Conservation (phyloP, 768 basidiomycete genomes). For the Steccherinum ochraceum region DNA sequence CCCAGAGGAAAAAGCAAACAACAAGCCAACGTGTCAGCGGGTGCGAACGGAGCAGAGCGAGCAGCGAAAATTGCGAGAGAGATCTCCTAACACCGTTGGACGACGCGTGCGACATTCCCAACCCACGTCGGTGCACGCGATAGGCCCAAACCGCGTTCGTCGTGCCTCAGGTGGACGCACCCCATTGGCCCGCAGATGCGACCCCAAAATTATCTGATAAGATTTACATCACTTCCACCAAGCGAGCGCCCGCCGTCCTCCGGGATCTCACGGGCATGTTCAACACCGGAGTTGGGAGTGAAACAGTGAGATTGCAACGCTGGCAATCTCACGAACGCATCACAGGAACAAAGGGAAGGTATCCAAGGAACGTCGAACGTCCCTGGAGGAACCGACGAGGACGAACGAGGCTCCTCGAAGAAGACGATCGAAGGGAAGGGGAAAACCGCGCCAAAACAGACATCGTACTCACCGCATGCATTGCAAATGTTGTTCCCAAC, state of each 20-base stretch:
- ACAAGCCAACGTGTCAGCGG: constrained; percentile 5
- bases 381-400: no score
- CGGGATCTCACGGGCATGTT: constrained; percentile 9
- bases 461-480: constrained; percentile 73
- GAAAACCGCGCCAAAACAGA: constrained; percentile 13
- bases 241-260: neutral
- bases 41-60: neutral
- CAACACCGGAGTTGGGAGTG: constrained; percentile 11
- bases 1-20: constrained; percentile 5
- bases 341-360: neutral
- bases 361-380: no score
- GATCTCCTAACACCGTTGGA: neutral
- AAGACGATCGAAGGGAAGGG: constrained; percentile 7
- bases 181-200: constrained; percentile 9
- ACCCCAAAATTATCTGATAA: constrained; percentile 28
- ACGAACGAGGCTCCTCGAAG: neutral
- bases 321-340: neutral
- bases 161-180: neutral
- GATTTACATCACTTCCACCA: constrained; percentile 21
- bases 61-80: neutral
- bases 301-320: neutral
- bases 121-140: neutral
- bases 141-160: neutral
- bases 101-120: neutral
- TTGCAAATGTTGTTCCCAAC: constrained; percentile 93